Evolutionary conservation across 2,329 filamentous ascomycete species (phyloP), one percentile per base, ranked within the genome.

Genomic region (Xylariaceae sp.): DNA sequence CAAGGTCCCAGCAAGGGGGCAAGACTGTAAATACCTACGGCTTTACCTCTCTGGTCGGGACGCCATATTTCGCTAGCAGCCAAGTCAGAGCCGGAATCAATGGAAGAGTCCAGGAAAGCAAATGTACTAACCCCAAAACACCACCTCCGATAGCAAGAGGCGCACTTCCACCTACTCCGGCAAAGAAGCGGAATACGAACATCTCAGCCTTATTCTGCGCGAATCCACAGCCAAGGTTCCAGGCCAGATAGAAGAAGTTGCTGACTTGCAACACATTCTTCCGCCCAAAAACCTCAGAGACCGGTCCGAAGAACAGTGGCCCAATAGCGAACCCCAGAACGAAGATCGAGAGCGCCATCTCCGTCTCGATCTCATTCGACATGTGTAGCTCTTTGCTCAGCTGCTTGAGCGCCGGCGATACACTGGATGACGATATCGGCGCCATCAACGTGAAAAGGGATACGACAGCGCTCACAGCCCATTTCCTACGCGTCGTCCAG

Each of bases 1-100:
- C 79, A 79, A 3, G 82, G 82, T 0, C 82, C 83, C 0, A 86
- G 71, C 0, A 87, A 66, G 0, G 82, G 82, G 1, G 73, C 76
- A 0, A 82, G 64, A 42, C 68, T 74, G 60, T 81, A 83, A 31
- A 83, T 71, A 1, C 71, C 72, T 34, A 82, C 73, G 1, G 78
- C 74, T 49, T 69, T 74, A 1, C 80, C 80, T 47, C 80, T 71
- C 54, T 83, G 70, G 48, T 82, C 78, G 0, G 78, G 63, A 17
- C 56, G 59, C 64, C 76, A 83, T 36, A 70, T 70, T 51, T 84
- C 80, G 45, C 45, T 24, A 47, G 29, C 4, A 45, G 38, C 11
- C 48, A 45, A 26, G 46, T 4, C 39, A 43, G 4, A 49, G 33
- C 13, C 16, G 30, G 8, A 32, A 13, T 15, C 13, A 32, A 17